Percentiles rank a stretch among this genome's conserved stretches.
These are phyloP conservation scores for Magnolia officinalis DNA, from an alignment of 164 flowering plant genomes.

Conservation along the genomic window DNA sequence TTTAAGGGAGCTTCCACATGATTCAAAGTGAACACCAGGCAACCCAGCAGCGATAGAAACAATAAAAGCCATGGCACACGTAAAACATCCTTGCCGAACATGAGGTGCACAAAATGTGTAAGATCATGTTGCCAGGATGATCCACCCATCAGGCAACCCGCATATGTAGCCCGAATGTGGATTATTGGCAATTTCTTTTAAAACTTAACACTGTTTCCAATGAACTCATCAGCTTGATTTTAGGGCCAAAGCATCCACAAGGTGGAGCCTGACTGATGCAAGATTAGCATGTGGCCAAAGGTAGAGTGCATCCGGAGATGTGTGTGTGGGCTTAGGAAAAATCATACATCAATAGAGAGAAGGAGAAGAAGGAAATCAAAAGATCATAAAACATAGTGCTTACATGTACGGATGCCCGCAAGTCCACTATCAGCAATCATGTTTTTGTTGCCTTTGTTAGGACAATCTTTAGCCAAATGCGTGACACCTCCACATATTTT, in stretches of 20 bases:
- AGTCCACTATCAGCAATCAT: constrained; percentile 16
- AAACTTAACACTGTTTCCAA: not conserved
- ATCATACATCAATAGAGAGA: not conserved
- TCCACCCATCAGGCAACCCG: too few relatives aligned
- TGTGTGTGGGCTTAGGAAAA: not conserved
- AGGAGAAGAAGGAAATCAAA: constrained; percentile 5
- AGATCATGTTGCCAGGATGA: too few relatives aligned
- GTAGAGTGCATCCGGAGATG: not conserved
- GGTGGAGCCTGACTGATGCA: not conserved
- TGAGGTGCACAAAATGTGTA: too few relatives aligned
- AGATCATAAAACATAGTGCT: constrained; percentile 1
- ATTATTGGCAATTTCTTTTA: too few relatives aligned
- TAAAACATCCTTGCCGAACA: too few relatives aligned
- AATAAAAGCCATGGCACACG: too few relatives aligned
- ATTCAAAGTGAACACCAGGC: not conserved
- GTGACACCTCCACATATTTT: constrained; percentile 80
- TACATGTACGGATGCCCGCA: constrained; percentile 27
- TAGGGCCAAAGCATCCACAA: not conserved
- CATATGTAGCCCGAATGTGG: too few relatives aligned
- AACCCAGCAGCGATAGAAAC: not conserved
- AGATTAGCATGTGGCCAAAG: not conserved
- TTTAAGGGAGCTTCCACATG: not conserved
- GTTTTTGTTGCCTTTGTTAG: constrained; percentile 44
- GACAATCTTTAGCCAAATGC: constrained; percentile 91
- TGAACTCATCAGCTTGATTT: not conserved